phyloP scores from a whole-genome alignment of 2,329 filamentous ascomycete genomes.

The Trichophaea hybrida region DNA sequence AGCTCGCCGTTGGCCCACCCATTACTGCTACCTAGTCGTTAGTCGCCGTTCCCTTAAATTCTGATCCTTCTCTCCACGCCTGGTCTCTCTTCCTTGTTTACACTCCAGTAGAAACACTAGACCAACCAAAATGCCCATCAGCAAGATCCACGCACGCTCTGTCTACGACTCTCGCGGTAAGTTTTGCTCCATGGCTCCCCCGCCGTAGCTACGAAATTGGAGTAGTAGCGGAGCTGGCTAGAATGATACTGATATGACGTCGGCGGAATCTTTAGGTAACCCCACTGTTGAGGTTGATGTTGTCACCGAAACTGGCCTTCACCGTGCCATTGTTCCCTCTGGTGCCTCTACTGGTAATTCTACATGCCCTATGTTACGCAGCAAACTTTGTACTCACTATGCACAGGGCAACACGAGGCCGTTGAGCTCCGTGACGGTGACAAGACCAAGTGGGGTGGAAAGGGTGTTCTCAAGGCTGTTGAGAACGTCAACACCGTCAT shows the following conservation, averaged over 20 bases:
- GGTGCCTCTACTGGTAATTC: conserved; percentile 75
- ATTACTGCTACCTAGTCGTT: too few species aligned
- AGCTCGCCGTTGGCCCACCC: neutral
- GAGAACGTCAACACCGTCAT: conserved; percentile 73
- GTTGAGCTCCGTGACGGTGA: conserved; percentile 83
- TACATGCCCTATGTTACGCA: conserved; percentile 18
- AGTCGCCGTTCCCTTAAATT: neutral
- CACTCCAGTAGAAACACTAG: neutral
- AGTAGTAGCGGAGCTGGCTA: neutral
- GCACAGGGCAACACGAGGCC: conserved; percentile 70
- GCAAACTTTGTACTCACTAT: neutral
- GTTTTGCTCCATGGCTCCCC: conserved; percentile 16
- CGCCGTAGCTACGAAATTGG: neutral
- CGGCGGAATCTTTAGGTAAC: conserved; percentile 45
- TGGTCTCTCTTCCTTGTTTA: neutral
- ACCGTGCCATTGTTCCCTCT: conserved; percentile 94
- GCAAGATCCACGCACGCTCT: conserved; percentile 79
- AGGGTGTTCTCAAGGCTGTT: conserved; percentile 75
- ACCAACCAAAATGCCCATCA: conserved; percentile 60
- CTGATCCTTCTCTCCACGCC: neutral
- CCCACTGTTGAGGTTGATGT: conserved; percentile 97
- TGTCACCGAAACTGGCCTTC: conserved; percentile 74
- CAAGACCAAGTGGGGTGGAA: conserved; percentile 72
- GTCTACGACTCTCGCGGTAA: conserved; percentile 89
- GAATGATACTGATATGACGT: neutral